Evolutionary conservation across 2,329 filamentous ascomycete genomes (phyloP), one percentile per base, ranked within the genome.

Genomic region (Aspergillus texensis): DNA sequence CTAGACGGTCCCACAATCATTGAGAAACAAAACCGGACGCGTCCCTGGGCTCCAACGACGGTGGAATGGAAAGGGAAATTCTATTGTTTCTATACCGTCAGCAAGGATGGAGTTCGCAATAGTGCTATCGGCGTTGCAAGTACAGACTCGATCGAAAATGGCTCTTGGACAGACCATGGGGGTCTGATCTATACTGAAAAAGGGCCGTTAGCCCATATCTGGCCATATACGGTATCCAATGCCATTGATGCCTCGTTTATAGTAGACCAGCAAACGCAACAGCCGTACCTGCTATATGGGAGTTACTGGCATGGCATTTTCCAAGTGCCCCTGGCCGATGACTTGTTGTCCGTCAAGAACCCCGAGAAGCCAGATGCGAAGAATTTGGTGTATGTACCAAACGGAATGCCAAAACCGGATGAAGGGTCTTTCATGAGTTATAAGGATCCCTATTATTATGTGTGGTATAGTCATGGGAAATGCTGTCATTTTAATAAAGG

Each of bases 401-500:
- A 60, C 2, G 30, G 46, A 3, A 64, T 62, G 14, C 24, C 58
- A 9, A 74, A 70, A 56, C 74, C 76, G 0, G 63, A 72, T 21
- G 78, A 80, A 58, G 78, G 77, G 0, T 70, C 72, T 0, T 79
- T 74, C 61, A 74, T 80, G 69, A 78, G 69, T 54, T 79, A 72
- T 30, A 68, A 65, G 6, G 68, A 69, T 3, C 74, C 72, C 1
- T 79, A 73, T 52, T 80, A 79, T 66, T 80, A 80, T 63, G 43
- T 71, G 24, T 80, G 77, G 77, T 78, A 77, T 55, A 79, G 77
- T 57, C 71, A 74, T 61, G 78, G 78, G 14, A 68, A 73, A n/a
- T 79, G 78, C 59, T 79, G 78, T 60, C 63, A 65, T 1, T 75
- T 79, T 43, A n/a, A 67, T 1, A 28, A 64, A 6, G 63, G 64